These are phyloP conservation scores for Trichoderma sp. DNA, from an alignment of 2,329 filamentous ascomycete genomes.

Conservation along the genomic window DNA sequence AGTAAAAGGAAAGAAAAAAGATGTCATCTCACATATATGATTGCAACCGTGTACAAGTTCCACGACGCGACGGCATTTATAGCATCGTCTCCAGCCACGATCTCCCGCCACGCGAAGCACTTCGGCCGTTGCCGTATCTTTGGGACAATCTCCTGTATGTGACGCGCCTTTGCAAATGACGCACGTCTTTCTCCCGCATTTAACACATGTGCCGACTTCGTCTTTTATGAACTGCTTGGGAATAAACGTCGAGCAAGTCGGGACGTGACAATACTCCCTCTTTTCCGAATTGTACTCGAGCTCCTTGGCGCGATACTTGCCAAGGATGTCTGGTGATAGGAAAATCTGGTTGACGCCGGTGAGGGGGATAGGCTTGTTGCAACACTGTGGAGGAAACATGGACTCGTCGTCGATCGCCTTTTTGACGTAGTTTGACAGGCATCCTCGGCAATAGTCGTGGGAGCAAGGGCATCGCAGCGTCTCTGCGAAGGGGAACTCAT, in stretches of 20 bases:
- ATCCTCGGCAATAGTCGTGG: conserved; percentile 54
- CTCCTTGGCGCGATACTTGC: conserved; percentile 46
- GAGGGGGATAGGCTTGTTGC: conserved; percentile 43
- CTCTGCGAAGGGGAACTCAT: neutral
- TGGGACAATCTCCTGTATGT: conserved; percentile 51
- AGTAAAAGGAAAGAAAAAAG: neutral
- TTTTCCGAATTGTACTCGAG: conserved; percentile 51
- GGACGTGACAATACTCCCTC: conserved; percentile 51
- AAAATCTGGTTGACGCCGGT: conserved; percentile 33
- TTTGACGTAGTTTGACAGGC: conserved; percentile 45
- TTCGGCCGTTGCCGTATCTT: conserved; percentile 42
- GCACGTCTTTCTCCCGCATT: conserved; percentile 50
- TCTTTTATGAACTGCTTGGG: conserved; percentile 31
- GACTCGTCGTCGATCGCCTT: conserved; percentile 47
- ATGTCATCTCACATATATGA: conserved; percentile 77
- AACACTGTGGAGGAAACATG: conserved; percentile 57
- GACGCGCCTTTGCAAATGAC: conserved; percentile 46
- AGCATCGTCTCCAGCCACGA: conserved; percentile 74
- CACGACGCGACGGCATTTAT: conserved; percentile 71
- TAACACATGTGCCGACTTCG: conserved; percentile 42
- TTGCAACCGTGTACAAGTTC: conserved; percentile 82
- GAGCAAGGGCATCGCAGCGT: conserved; percentile 35
- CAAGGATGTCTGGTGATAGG: conserved; percentile 38
- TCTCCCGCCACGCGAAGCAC: conserved; percentile 55
- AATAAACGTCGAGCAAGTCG: conserved; percentile 51